Evolutionary conservation across 768 basidiomycete genomes (phyloP), one percentile per base, ranked within the genome.

Genomic region (Mycena vitilis): DNA sequence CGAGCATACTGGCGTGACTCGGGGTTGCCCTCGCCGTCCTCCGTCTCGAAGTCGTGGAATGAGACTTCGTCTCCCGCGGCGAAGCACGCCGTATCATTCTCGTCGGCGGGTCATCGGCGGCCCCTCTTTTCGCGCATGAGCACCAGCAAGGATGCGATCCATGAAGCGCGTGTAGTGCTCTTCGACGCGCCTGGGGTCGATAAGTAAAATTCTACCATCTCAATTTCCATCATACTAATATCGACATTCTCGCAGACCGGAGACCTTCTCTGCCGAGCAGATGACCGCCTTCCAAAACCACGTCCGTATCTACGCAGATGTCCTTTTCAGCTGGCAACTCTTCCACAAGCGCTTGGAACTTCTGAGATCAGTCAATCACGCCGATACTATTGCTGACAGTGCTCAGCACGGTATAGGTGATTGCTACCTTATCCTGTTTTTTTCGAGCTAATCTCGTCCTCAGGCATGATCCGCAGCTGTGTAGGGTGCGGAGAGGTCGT

Each of bases 241-340:
- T 15, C 71, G 25, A 51, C 20, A 62, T 30, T 56, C 49, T 55
- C 64, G 62, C 68, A 59, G 76, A 51, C 54, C 76, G 71, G 25
- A 68, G 16, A 49, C 68, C 25, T 82, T 87, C 52, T 75, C 83
- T 38, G 70, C 75, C 4, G 73, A 78, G 11, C 74, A 86, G 59
- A 81, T 88, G 23, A 78, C 81, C 22, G 82, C 83, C 66, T 81
- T 85, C 69, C 74, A 76, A 59, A 68, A 76, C 37, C 93, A 95
- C 76, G 82, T 95, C 23, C 78, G 88, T 49, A 82, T 84, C 1
- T 96, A 95, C 74, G 91, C 92, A 8, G 93, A 95, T 63, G 80
- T 91, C 69, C 81, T 96, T 25, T 88, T 88, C 70, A 81, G 89
- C 51, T 96, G 95, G 95, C 80, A 88, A 69, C 76, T 94, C 60